Base-by-base conservation (phyloP, 495 filamentous ascomycete genomes). In the Jackrogersella multiformis region DNA sequence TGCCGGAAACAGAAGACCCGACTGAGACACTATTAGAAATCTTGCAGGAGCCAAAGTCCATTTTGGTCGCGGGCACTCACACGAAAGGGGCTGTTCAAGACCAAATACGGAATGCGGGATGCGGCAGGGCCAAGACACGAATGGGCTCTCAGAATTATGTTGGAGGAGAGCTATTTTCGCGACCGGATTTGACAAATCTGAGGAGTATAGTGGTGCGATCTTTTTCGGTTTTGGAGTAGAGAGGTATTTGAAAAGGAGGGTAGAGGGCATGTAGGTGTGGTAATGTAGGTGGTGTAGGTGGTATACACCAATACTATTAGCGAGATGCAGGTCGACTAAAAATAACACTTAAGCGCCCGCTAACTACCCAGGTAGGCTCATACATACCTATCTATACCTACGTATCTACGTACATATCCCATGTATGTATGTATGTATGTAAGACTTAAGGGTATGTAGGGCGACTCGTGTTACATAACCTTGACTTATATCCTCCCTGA, bases 51-150 rank as follows among this genome's bases (percentile, higher is more conserved):
- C 32, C 39, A 18, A 56, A 39, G 38, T 5, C 58, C 64, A 57
- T 59, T 59, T 69, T 54, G 30, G 59, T 60, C 46, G 41, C 23
- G 30, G 55, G 45, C 53, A 53, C 54, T 60, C 55, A 55, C 48
- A 56, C 42, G 16, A 44, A 10, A 20, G 66, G 60, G 66, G 66
- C 66, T 55, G 52, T 64, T 64, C 61, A 48, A 3, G 34, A 23
- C 66, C 66, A 35, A 36, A 69, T 60, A 34, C 35, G 66, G 66
- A 69, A 45, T 64, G 45, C 20, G 55, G 61, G 24, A 48, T 64
- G 45, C 20, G 55, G 61, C 34, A 48, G 18, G 9, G 34, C 54
- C 48, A 59, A 58, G 46, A 64, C 18, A 16, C 42, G 38, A 41
- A 45, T 46, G 12, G 42, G 21, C 48, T 48, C 42, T 5, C 16